phyloP scores from a whole-genome alignment of 257 asterid species.

The Penstemon newberryi region DNA sequence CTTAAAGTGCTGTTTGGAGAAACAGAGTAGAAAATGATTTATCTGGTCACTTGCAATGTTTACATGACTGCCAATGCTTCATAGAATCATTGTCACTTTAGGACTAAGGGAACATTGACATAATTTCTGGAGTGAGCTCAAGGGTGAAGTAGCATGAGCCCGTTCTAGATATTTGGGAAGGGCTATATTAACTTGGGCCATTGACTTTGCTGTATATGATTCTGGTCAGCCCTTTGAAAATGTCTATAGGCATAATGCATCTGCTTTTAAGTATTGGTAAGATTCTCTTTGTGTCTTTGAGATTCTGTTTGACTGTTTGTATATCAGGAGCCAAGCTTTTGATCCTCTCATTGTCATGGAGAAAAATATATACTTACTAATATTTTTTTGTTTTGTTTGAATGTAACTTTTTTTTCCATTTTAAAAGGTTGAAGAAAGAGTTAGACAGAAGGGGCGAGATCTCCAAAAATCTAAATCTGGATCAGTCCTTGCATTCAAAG shows the following conservation, averaged over 20 bases:
- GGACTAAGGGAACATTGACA: background rate
- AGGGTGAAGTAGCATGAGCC: background rate
- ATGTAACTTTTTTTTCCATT: conserved; percentile 20
- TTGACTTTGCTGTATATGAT: background rate
- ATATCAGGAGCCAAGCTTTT: background rate
- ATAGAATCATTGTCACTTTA: background rate
- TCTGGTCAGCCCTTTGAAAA: background rate
- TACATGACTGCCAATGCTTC: conserved; percentile 2
- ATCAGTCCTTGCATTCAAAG: conserved; percentile 94
- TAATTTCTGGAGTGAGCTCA: background rate
- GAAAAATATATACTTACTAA: background rate
- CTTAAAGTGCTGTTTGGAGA: background rate
- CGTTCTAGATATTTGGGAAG: background rate
- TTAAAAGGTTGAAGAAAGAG: conserved; percentile 91
- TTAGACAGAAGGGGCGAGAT: conserved; percentile 71
- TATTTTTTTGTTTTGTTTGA: background rate
- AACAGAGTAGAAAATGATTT: background rate
- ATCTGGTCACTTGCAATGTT: background rate
- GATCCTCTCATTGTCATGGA: background rate
- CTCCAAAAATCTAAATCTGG: conserved; percentile 87
- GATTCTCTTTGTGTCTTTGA: conserved; percentile 1
- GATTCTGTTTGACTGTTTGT: background rate
- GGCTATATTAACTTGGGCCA: background rate
- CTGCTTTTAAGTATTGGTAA: background rate
- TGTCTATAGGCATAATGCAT: no score